Percentiles rank a stretch among this genome's conserved stretches.
Conservation (phyloP, 2,329 filamentous ascomycete species). For the Cladophialophora yegresii region DNA sequence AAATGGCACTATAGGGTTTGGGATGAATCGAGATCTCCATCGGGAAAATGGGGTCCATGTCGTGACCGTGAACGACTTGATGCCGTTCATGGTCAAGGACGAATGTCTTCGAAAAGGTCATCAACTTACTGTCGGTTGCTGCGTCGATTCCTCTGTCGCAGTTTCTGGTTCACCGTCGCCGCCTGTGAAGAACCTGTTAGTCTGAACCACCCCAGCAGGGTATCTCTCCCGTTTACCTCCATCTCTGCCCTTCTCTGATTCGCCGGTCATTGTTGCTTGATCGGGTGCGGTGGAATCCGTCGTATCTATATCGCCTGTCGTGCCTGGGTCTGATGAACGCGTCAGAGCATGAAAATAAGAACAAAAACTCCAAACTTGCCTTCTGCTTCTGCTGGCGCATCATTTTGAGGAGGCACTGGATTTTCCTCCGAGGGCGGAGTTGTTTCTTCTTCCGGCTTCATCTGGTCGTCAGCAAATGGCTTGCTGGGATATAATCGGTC, state of each 20-base stretch:
- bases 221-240: conserved; percentile 14
- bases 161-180: conserved; percentile 35
- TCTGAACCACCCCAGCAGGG: neutral
- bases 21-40: neutral
- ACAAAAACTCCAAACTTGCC: conserved; percentile 16
- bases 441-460: conserved; percentile 26
- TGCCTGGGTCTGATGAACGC: neutral
- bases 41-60: neutral
- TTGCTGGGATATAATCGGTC: conserved; percentile 27
- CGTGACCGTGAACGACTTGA: neutral
- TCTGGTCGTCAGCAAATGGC: conserved; percentile 30
- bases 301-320: neutral
- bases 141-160: conserved; percentile 24
- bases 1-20: neutral
- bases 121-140: neutral
- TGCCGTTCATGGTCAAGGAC: neutral
- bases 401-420: conserved; percentile 9
- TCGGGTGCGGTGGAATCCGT: neutral
- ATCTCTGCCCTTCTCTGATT: conserved; percentile 1
- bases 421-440: conserved; percentile 14
- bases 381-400: conserved; percentile 19
- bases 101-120: neutral
- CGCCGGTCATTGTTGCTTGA: neutral
- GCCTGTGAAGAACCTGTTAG: conserved; percentile 6
- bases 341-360: neutral